phyloP scores from a whole-genome alignment of 345 rosid genomes.

The Moringa oleifera region DNA sequence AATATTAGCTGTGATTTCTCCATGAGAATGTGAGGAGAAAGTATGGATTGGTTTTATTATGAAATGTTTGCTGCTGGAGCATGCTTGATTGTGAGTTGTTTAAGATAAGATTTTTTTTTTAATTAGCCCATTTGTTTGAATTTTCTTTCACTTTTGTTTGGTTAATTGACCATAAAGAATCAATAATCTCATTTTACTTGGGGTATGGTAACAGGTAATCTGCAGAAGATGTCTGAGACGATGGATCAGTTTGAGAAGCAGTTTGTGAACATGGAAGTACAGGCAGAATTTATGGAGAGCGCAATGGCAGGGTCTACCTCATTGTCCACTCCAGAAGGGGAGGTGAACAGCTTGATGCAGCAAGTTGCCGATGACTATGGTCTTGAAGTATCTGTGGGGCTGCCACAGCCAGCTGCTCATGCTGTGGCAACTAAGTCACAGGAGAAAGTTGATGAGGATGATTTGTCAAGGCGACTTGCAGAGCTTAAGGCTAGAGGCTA shows the following conservation, averaged over 20 bases:
- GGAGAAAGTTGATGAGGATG: constrained; percentile 98
- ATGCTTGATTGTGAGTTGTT: too few relatives aligned
- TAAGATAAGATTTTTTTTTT: too few relatives aligned
- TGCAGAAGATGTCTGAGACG: constrained; percentile 99
- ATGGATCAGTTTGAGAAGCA: constrained; percentile 99
- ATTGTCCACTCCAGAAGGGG: constrained; percentile 95
- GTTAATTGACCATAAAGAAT: too few relatives aligned
- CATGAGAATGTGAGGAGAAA: too few relatives aligned
- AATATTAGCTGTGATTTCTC: too few relatives aligned
- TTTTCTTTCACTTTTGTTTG: too few relatives aligned
- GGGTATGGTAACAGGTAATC: constrained; percentile 53
- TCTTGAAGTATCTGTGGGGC: constrained; percentile 92
- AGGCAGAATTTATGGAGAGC: constrained; percentile 98
- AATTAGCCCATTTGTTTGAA: too few relatives aligned
- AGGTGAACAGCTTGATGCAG: constrained; percentile 97
- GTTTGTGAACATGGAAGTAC: constrained; percentile 99
- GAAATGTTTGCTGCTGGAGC: too few relatives aligned
- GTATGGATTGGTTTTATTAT: too few relatives aligned
- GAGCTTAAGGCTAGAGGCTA: constrained; percentile 93
- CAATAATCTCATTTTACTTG: too few relatives aligned
- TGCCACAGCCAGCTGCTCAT: constrained; percentile 95
- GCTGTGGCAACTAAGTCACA: constrained; percentile 63
- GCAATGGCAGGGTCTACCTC: constrained; percentile 99
- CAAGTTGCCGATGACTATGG: constrained; percentile 99
- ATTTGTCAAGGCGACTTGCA: constrained; percentile 90